Base-by-base conservation (phyloP, 2,329 filamentous ascomycete genomes). In the Pyrenophora teres region DNA sequence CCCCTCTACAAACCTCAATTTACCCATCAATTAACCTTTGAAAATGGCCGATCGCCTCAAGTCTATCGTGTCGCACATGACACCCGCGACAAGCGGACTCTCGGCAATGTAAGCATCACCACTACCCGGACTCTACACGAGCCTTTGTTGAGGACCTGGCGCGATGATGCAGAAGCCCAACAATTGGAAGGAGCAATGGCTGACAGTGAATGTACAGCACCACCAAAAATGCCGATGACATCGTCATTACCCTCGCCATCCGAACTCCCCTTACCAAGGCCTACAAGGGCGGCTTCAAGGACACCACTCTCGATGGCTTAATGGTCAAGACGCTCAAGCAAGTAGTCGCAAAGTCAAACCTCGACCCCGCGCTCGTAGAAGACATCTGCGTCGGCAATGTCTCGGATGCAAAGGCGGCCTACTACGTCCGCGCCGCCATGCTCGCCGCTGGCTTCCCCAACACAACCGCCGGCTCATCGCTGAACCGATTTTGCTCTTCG, bases 401-500 rank as follows among this genome's bases (percentile, higher is more conserved):
- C 73, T 88, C 84, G 50, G 91, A 96, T 66, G 80, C 80, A 63
- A 93, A 94, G 76, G 90, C 92, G 50, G 86, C 93, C 50, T 97
- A 97, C 83, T 93, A 95, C 75, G 80, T 89, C 69, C 93, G 94
- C 65, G 91, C 92, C 45, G 91, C 94, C 39, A 83, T 89, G 57
- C 88, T 97, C 57, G 90, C 91, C 40, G 94, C 94, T 51, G 94
- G 94, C 64, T 96, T 94, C 80, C 92, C 94, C 63, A 92, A 94
- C 79, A 97, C 93, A 6, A 83, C 90, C 41, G 84, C 86, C 60
- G 90, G 89, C 59, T 92, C 84, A 37, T 87, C 88, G 37, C 82
- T 96, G 52, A 97, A 97, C 82, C 88, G 94, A 56, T 97, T 99
- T 86, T 99, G 94, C 83, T 95, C 91, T 32, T 97, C 92, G 0